Evolutionary conservation across 331 rosid species (phyloP), one percentile per base, ranked within the genome.

Genomic region (Arachis monticola): DNA sequence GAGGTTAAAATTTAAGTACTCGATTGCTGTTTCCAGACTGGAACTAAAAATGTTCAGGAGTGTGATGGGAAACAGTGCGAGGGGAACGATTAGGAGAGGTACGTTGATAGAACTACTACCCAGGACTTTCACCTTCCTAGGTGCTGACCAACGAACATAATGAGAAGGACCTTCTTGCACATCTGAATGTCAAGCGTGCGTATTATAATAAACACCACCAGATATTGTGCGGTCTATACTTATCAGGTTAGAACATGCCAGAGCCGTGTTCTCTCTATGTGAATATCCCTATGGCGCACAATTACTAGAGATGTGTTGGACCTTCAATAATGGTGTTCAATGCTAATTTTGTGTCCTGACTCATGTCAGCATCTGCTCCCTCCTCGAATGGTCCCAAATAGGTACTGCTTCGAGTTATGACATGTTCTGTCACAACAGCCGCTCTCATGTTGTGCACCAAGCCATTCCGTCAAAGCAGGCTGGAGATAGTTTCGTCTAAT

Each of bases 401-500:
- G 99, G 99, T 31, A 86, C 88, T 40, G 87, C 96, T 80, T 90
- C 99, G 64, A 88, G 96, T 82, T 94, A 94, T 77, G 99, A 94
- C 81, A 90, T 76, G 95, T 92, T 94, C n/a, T 82, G 96, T 94
- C 80, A 91, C 97, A n/a, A 63, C 97, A 92, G 67, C n/a, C 96
- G 99, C 30, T 94, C 99, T 79, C 99, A 82, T 87, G 96, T 94
- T 78, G 97, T 94, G 67, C 99, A 94, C 87, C 97, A 94, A 88
- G 97, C 99, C 70, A 94, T 94, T 80, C n/a, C 96, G 97, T n/a
- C 99, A n/a, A 94, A 80, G 97, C 99, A 53, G n/a, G 99, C 99
- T 30, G 99, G 97, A 41, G 99, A 94, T 77, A 90, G n/a, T n/a
- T 92, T 97, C 90, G 99, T 46, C 91, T 92, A 61, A 92, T 94